Conservation (phyloP, 768 basidiomycete genomes). For the Hygrophorus pudorinus region DNA sequence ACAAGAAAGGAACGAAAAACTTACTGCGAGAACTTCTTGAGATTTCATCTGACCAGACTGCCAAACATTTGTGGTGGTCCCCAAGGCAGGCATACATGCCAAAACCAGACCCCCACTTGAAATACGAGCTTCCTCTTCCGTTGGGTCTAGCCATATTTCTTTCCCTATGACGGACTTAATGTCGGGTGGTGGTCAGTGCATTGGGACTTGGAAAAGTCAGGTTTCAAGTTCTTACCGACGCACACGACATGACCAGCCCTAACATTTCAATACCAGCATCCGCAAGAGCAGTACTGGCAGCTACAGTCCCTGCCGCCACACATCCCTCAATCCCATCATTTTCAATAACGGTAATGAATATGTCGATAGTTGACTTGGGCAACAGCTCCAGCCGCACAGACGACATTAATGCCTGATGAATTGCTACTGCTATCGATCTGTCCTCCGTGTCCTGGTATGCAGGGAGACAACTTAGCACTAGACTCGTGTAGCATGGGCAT, state of each 20-base stretch:
- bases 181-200: neutral
- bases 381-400: constrained; percentile 80
- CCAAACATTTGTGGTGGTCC: constrained; percentile 78
- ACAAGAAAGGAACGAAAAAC: constrained; percentile 14
- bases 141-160: constrained; percentile 75
- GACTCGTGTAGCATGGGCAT: neutral
- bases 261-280: constrained; percentile 90
- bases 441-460: constrained; percentile 84
- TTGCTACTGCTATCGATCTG: constrained; percentile 67
- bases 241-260: constrained; percentile 78
- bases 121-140: constrained; percentile 47
- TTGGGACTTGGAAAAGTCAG: no score
- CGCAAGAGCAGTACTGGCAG: constrained; percentile 84
- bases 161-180: constrained; percentile 45
- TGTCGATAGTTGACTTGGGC: constrained; percentile 92
- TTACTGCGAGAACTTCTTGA: constrained; percentile 45
- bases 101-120: constrained; percentile 65
- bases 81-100: constrained; percentile 83
- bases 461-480: constrained; percentile 5
- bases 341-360: constrained; percentile 85
- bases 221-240: constrained; percentile 44
- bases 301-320: constrained; percentile 77
- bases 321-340: constrained; percentile 88
- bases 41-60: constrained; percentile 62
- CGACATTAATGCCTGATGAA: constrained; percentile 79